Evolutionary conservation across 306 rosid species (phyloP), one percentile per base, ranked within the genome.

Genomic region (Hippophae tibetana): DNA sequence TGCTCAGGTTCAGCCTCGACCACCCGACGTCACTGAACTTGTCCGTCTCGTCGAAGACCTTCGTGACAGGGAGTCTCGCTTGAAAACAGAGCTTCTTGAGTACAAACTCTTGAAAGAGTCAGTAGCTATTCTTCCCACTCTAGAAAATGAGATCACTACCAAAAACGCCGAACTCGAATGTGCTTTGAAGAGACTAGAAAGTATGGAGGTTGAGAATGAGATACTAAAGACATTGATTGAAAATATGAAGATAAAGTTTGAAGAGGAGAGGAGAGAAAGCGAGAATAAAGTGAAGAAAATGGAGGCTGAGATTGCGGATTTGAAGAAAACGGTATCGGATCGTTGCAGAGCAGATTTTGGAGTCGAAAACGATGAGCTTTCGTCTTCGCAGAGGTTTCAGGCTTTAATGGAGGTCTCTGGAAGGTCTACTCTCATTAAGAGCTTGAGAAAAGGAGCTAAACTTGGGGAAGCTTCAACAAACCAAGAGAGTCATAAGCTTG

Each of bases 1-100:
- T 6, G 85, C 97, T 10, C 99, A 93, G 87, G 99, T 93, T 1
- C 99, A 93, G 77, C 99, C 99, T 3, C 72, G 72, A 6, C 99
- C 97, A 0, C 99, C 97, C 0, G 99, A 93, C 81, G 90, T 84
- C 18, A 49, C 86, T 26, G 99, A 88, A 78, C 94, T 93, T 7
- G 78, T 88, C 62, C 92, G 90, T 3, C 48, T 82, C 0, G 95
- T 93, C 1, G 99, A 93, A 58, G 93, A 82, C 65, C 87, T 93
- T 56, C 95, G 99, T 0, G 99, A 93, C 69, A 82, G 99, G 7
- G 99, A 93, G 81, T 84, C 97, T 13, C 86, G 77, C 31, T 45
- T 93, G 75, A 93, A 84, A 72, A 88, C 90, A 0, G 99, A 93
- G 73, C 94, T 93, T 1, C 84, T 93, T 0, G 99, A 74, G 68